Conservation (phyloP, 2,329 filamentous ascomycete genomes). For the Claviceps sorghi region DNA sequence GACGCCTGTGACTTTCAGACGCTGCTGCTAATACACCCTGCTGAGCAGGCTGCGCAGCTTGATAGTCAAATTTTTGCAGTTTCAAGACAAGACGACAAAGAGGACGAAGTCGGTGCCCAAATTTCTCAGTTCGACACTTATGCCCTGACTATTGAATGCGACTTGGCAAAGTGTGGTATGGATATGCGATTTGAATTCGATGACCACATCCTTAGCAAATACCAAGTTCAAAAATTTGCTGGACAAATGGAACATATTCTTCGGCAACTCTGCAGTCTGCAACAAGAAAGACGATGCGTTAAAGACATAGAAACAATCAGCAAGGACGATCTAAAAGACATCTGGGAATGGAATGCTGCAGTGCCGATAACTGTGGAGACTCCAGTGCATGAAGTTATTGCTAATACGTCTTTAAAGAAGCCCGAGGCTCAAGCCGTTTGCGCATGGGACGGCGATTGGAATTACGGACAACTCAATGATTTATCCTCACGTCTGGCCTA, state of each 20-base stretch:
- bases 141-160: conserved; percentile 2
- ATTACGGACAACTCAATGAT: conserved; percentile 18
- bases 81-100: background rate
- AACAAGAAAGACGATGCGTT: background rate
- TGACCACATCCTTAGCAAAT: background rate
- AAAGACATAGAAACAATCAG: background rate
- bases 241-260: conserved; percentile 1
- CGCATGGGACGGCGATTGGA: conserved; percentile 25
- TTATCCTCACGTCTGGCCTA: conserved; percentile 6
- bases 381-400: conserved; percentile 6
- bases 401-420: background rate
- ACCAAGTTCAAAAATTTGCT: background rate
- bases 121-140: conserved; percentile 1
- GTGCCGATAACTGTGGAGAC: conserved; percentile 1
- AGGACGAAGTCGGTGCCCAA: background rate
- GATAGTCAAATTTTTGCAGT: background rate
- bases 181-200: background rate
- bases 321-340: conserved; percentile 4
- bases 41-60: background rate
- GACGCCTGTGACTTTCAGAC: conserved; percentile 9
- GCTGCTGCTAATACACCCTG: conserved; percentile 3
- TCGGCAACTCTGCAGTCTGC: background rate
- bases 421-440: conserved; percentile 6
- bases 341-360: conserved; percentile 5
- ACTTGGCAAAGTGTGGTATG: background rate